Evolutionary conservation across 2,329 filamentous ascomycete species (phyloP), one percentile per base, ranked within the genome.

Genomic region (Beauveria rudraprayagi): DNA sequence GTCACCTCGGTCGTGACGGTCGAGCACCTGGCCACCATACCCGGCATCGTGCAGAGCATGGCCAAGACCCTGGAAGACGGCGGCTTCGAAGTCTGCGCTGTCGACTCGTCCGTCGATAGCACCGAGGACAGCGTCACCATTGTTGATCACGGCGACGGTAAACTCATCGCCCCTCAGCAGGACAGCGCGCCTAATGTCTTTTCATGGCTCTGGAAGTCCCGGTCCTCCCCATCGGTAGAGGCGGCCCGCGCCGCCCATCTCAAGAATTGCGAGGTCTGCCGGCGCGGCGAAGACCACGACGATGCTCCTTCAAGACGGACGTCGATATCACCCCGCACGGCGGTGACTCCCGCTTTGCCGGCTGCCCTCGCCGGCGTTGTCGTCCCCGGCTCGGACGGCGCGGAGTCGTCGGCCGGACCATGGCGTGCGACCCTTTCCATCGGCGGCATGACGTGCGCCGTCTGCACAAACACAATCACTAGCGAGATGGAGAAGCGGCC

Each of bases 361-460:
- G 9, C 50, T 3, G 51, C 55, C 1, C 50, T 62, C 16, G 28
- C 52, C 7, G 28, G 59, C 26, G 48, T 59, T 5, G 47, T 47
- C 17, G 48, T 59, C 11, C 41, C 34, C 22, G 50, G 51, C 19
- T 34, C 56, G 8, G 50, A 59, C 28, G 28, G 16, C 9, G 41
- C 30, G 5, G 14, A 22, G 24, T 16, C 46, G 6, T 40, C 55
- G 5, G n/a, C 30, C 22, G 61, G 61, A 2, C 61, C 61, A 22
- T 85, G 80, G 77, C 73, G 77, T 44, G 82, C 78, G 2, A 79
- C 75, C 0, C 64, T 86, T n/a, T 83, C 85, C 22, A 80, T 92
- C 46, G 83, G 80, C 30, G 88, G 88, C 57, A 91, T 92, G 88
- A 90, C 85, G 4, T 91, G 89, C 69, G 83, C 85, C 16, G 81